Evolutionary conservation across 1,284 basidiomycete genomes (phyloP), one percentile per base, ranked within the genome.

Genomic region (Fistulina hepatica): DNA sequence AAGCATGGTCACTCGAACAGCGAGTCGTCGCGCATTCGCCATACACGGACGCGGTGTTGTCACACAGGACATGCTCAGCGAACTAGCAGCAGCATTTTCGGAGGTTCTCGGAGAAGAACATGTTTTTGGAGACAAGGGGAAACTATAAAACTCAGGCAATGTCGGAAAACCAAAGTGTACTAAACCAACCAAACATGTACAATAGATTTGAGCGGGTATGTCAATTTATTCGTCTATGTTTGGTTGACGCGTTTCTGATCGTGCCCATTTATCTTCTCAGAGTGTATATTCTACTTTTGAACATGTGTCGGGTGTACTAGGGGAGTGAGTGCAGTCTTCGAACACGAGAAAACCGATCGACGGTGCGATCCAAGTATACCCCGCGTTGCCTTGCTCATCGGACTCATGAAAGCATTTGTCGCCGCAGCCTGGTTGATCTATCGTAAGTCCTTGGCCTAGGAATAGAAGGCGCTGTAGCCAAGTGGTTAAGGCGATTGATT

Each of bases 31-130:
- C 16, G 89, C 86, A 2, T 98, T 89, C 53, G 56, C 60, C 33
- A 74, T 76, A 50, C 69, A 81, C 47, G 84, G 86, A 1, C 66
- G 94, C 48, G 78, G 81, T 39, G 78, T 97, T 50, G 76, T 97
- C 27, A 94, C 94, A 1, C 71, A 90, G 50, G 94, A 97, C 51
- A 81, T 97, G 72, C 62, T 93, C 27, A 69, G 73, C 5, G 73
- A 89, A 49, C 70, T 91, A 30, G 79, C 81, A 2, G 65, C 64
- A 25, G 75, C 86, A 0, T 92, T 92, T 52, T 64, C 64, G 33
- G 77, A 85, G 44, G 56, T 79, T 6, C 91, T 91, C 57, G 80
- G 75, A 4, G 63, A 63, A 27, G 69, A 67, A 12, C 48, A 53
- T 4, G 66, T 70, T 50, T 62, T 57, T 24, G 49, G 57, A 26